A percentile compares a stretch with the other conserved stretches of the same genome.
Evolutionary conservation across 805 yeast species (phyloP).

Genomic region (Ogataea glucozyma): DNA sequence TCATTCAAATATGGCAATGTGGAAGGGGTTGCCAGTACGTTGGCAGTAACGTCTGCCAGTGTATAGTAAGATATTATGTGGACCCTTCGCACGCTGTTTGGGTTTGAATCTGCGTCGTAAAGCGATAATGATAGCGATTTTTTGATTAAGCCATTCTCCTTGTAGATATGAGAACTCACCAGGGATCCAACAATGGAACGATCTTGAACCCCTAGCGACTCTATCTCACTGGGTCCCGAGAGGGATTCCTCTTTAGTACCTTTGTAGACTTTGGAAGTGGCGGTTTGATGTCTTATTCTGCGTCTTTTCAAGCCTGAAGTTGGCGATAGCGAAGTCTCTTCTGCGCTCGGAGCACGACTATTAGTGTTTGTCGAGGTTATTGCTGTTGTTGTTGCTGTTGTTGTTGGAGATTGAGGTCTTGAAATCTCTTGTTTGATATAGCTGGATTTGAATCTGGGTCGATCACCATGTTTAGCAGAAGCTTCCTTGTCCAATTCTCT

Average conservation of each 20-base stretch:
- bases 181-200: constrained; percentile 58
- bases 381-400: no score
- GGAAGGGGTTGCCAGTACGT: constrained; percentile 58
- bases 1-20: constrained; percentile 51
- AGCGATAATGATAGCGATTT: constrained; percentile 76
- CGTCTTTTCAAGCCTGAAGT: constrained; percentile 6
- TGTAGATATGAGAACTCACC: constrained; percentile 62
- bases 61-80: constrained; percentile 81
- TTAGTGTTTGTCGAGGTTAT: no score
- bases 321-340: neutral
- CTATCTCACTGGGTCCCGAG: no score
- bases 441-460: constrained; percentile 22
- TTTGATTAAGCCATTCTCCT: constrained; percentile 74
- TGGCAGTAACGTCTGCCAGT: constrained; percentile 68
- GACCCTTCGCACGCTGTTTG: constrained; percentile 36
- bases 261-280: no score
- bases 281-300: no score
- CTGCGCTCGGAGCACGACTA: neutral
- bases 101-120: constrained; percentile 25
- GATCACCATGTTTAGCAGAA: constrained; percentile 19
- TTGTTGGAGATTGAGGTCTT: neutral
- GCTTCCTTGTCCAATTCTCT: constrained; percentile 60
- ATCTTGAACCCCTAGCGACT: no score
- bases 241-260: no score
- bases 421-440: neutral